Conservation (phyloP, 2,329 filamentous ascomycete genomes). For the Aspergillus persii region DNA sequence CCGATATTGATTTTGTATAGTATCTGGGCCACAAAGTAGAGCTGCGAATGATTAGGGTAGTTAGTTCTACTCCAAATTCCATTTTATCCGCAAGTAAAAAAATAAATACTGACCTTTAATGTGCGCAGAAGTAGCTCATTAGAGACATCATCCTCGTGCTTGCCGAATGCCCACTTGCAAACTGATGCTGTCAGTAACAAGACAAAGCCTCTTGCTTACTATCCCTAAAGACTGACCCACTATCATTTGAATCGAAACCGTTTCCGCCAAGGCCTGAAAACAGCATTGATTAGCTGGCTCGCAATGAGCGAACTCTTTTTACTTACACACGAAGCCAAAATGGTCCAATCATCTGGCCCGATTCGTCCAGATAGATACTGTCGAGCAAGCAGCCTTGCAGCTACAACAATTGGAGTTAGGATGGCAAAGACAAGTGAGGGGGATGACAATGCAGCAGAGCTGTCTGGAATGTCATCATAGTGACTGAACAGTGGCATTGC, state of each 20-base stretch:
- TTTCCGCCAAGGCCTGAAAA: constrained; percentile 17
- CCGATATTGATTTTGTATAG: constrained; percentile 25
- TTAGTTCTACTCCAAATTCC: background rate
- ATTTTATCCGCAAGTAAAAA: background rate
- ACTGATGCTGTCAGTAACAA: constrained; percentile 3
- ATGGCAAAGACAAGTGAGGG: constrained; percentile 22
- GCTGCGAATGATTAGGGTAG: background rate
- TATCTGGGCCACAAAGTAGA: constrained; percentile 24
- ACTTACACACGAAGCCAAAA: constrained; percentile 15
- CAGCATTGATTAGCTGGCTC: background rate
- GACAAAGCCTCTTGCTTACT: background rate
- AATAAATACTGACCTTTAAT: constrained; percentile 13
- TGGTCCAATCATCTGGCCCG: constrained; percentile 20
- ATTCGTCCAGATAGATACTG: constrained; percentile 14
- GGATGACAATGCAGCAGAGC: constrained; percentile 14
- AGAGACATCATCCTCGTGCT: constrained; percentile 14
- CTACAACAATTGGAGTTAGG: constrained; percentile 19
- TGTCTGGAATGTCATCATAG: constrained; percentile 22
- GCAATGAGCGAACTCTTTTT: background rate
- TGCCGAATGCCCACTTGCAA: constrained; percentile 22
- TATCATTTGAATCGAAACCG: constrained; percentile 22
- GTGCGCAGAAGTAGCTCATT: constrained; percentile 9
- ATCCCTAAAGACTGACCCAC: constrained; percentile 6
- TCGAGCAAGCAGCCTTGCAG: constrained; percentile 16
- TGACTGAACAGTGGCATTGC: constrained; percentile 22